Evolutionary conservation across 768 basidiomycete genomes (phyloP).

Genomic region (Lactifluus volemus): DNA sequence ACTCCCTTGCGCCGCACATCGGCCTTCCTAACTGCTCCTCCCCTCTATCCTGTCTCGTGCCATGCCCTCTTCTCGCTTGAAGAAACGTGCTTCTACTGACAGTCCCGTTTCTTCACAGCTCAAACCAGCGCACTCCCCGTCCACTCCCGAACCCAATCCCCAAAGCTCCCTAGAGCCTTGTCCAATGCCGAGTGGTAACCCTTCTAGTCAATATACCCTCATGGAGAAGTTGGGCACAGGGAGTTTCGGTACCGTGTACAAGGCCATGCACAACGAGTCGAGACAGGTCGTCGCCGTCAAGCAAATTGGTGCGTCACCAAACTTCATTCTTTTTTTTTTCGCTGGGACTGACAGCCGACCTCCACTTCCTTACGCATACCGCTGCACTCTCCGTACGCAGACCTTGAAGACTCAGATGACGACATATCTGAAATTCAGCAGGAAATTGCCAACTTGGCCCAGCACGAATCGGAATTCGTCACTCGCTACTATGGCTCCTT

Average conservation of each 20-base stretch:
- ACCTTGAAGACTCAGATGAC: slow-evolving; percentile 96
- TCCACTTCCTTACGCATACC: background rate
- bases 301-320: slow-evolving; percentile 70
- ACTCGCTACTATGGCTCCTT: slow-evolving; percentile 97
- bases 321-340: background rate
- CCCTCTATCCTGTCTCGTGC: background rate
- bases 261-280: slow-evolving; percentile 91
- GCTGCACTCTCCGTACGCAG: slow-evolving; percentile 31
- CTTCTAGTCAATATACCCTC: slow-evolving; percentile 84
- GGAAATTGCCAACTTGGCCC: slow-evolving; percentile 93
- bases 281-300: slow-evolving; percentile 96
- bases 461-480: slow-evolving; percentile 94
- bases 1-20: slow-evolving; percentile 2
- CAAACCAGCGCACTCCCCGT: slow-evolving; percentile 39
- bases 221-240: slow-evolving; percentile 97
- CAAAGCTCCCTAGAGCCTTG: slow-evolving; percentile 45
- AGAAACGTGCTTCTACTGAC: slow-evolving; percentile 14
- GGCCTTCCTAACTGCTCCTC: background rate
- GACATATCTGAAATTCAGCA: slow-evolving; percentile 98
- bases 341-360: background rate
- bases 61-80: slow-evolving; percentile 15
- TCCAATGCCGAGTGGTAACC: slow-evolving; percentile 69
- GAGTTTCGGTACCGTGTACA: slow-evolving; percentile 95
- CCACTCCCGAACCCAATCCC: slow-evolving; percentile 40
- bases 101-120: slow-evolving; percentile 29